A percentile compares a stretch with the other conserved stretches of the same genome.
These are phyloP conservation scores for Fusarium setosum DNA, from an alignment of 2,329 filamentous ascomycete species.

Conservation along the genomic window DNA sequence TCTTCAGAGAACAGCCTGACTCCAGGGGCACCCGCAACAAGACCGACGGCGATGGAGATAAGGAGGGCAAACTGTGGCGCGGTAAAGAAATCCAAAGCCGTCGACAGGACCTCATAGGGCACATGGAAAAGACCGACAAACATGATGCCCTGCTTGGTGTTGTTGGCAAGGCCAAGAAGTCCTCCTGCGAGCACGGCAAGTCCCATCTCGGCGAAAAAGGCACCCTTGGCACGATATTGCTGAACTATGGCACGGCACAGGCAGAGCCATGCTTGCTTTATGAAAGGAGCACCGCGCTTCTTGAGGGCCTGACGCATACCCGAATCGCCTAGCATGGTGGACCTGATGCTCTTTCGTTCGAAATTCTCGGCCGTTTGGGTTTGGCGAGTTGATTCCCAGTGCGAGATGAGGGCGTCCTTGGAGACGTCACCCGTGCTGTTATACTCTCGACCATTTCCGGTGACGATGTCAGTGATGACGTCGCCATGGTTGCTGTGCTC, in stretches of 20 bases:
- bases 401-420: constrained; percentile 60
- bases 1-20: constrained; percentile 64
- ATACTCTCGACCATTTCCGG: constrained; percentile 65
- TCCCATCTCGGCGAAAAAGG: constrained; percentile 65
- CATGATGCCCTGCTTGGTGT: constrained; percentile 60
- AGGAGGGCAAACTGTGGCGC: constrained; percentile 65
- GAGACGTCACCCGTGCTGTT: constrained; percentile 58
- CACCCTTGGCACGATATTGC: constrained; percentile 63
- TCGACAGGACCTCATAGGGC: constrained; percentile 63
- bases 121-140: constrained; percentile 64
- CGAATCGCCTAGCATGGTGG: constrained; percentile 44
- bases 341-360: constrained; percentile 32
- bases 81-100: constrained; percentile 61
- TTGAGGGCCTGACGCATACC: constrained; percentile 57
- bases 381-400: constrained; percentile 55
- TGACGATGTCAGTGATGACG: constrained; percentile 70
- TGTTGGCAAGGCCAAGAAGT: constrained; percentile 65
- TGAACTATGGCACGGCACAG: constrained; percentile 64
- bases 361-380: constrained; percentile 11
- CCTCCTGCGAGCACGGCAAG: constrained; percentile 63
- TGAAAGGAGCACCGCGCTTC: constrained; percentile 60
- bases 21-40: constrained; percentile 62
- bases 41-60: constrained; percentile 64
- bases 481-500: constrained; percentile 65
- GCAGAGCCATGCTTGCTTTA: constrained; percentile 64